Evolutionary conservation across 345 rosid genomes (phyloP).

Genomic region (Citrus mangshanensis): DNA sequence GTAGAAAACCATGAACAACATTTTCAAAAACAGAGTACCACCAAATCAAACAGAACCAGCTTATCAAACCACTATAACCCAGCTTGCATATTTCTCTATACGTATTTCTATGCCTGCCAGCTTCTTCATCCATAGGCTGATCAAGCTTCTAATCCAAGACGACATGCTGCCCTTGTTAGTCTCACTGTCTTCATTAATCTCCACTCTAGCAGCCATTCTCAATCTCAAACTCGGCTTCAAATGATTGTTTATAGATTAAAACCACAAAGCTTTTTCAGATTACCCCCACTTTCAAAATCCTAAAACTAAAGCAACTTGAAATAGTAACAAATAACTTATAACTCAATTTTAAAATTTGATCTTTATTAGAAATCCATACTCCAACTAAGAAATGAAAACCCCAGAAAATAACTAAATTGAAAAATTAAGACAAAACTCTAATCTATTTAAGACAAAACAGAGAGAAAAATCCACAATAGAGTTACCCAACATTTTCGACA

Average conservation of each 20-base stretch:
- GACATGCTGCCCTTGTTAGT: constrained; percentile 72
- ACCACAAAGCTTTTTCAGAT: not conserved
- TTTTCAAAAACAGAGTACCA: no score
- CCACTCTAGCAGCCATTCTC: constrained; percentile 47
- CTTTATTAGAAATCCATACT: constrained; percentile 11
- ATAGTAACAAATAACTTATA: not conserved
- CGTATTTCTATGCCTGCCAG: no score
- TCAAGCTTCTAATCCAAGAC: constrained; percentile 89
- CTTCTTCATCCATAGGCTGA: constrained; percentile 27
- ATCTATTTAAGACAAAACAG: not conserved
- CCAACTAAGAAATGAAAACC: constrained; percentile 2
- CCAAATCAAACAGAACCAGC: no score
- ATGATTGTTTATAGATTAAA: not conserved
- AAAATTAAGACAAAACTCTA: not conserved
- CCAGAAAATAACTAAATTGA: not conserved
- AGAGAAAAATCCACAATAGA: not conserved
- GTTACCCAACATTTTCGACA: no score
- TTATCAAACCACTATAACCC: no score
- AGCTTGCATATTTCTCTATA: no score
- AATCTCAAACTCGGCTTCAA: constrained; percentile 24
- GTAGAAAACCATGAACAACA: no score
- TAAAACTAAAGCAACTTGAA: not conserved
- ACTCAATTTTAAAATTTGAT: constrained; percentile 3
- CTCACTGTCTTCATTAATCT: constrained; percentile 51
- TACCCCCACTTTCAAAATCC: not conserved